These are phyloP conservation scores for Cylindrotheca fusiformis DNA, from an alignment of 108 stramenopile species.

Conservation along the genomic window DNA sequence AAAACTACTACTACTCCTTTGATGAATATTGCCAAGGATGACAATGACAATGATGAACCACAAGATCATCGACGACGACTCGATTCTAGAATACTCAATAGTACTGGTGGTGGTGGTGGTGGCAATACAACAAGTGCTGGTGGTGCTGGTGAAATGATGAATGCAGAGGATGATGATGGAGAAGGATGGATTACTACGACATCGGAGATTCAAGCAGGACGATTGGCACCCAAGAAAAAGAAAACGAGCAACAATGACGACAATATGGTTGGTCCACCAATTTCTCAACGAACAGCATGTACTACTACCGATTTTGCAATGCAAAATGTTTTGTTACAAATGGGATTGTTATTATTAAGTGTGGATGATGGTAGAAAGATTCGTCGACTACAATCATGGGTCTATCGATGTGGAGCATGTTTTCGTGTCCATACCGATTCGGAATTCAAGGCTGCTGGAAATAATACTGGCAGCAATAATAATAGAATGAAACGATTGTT, in stretches of 20 bases:
- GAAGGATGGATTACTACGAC: slow-evolving; percentile 87
- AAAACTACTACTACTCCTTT: slow-evolving; percentile 3
- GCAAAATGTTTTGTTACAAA: slow-evolving; percentile 98
- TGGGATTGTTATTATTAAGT: slow-evolving; percentile 89
- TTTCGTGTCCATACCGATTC: slow-evolving; percentile 75
- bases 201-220: slow-evolving; percentile 59
- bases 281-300: slow-evolving; percentile 77
- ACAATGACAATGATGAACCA: slow-evolving; percentile 1
- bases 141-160: slow-evolving; percentile 24
- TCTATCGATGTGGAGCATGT: slow-evolving; percentile 94
- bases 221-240: slow-evolving; percentile 28
- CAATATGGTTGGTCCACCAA: slow-evolving; percentile 36
- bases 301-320: slow-evolving; percentile 98
- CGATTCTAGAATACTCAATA: slow-evolving; percentile 1
- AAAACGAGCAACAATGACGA: background rate
- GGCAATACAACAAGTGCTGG: slow-evolving; percentile 4
- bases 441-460: slow-evolving; percentile 26
- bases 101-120: slow-evolving; percentile 7
- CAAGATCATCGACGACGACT: background rate
- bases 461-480: slow-evolving; percentile 39
- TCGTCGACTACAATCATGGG: slow-evolving; percentile 87
- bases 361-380: slow-evolving; percentile 90
- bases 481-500: slow-evolving; percentile 66
- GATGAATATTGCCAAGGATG: slow-evolving; percentile 5
- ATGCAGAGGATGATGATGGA: slow-evolving; percentile 81